These are phyloP conservation scores for Ogataea ganodermae DNA, from an alignment of 805 yeast genomes.

Conservation along the genomic window DNA sequence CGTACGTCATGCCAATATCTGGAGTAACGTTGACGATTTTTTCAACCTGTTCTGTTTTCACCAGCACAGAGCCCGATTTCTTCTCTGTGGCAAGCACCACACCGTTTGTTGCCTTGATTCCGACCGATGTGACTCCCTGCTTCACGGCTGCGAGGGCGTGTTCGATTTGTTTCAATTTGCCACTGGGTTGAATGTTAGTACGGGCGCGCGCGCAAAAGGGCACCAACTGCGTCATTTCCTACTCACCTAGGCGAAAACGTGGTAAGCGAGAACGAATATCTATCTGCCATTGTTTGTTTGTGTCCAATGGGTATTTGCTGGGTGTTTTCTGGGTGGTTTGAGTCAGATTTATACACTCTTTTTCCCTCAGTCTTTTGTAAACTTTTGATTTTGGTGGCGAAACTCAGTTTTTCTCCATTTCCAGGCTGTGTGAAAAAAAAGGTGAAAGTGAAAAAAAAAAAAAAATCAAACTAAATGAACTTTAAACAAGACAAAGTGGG, in stretches of 20 bases:
- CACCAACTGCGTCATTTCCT: not conserved
- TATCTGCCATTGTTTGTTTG: slow-evolving; percentile 74
- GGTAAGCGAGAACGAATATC: slow-evolving; percentile 95
- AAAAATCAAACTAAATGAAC: not conserved
- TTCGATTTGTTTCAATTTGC: slow-evolving; percentile 96
- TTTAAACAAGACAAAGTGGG: not conserved
- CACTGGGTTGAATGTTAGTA: slow-evolving; percentile 49
- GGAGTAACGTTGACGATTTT: slow-evolving; percentile 89
- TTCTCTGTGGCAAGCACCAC: slow-evolving; percentile 96
- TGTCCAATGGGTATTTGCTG: not conserved
- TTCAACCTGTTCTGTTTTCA: slow-evolving; percentile 70
- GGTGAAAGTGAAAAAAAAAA: not conserved
- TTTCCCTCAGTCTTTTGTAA: not conserved
- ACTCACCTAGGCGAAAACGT: slow-evolving; percentile 95
- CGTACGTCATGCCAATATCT: slow-evolving; percentile 92
- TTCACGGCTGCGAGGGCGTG: slow-evolving; percentile 97
- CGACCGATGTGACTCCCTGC: slow-evolving; percentile 96
- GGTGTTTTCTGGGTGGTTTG: not conserved
- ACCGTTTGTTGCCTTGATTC: slow-evolving; percentile 92
- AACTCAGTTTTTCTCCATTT: not conserved
- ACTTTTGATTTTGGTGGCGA: slow-evolving; percentile 3
- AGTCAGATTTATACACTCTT: not conserved
- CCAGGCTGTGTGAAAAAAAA: slow-evolving; percentile 11
- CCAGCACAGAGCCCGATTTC: slow-evolving; percentile 77
- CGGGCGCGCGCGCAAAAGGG: not conserved